Evolutionary conservation across 495 filamentous ascomycete species (phyloP).

Genomic region (Tuber aestivum): DNA sequence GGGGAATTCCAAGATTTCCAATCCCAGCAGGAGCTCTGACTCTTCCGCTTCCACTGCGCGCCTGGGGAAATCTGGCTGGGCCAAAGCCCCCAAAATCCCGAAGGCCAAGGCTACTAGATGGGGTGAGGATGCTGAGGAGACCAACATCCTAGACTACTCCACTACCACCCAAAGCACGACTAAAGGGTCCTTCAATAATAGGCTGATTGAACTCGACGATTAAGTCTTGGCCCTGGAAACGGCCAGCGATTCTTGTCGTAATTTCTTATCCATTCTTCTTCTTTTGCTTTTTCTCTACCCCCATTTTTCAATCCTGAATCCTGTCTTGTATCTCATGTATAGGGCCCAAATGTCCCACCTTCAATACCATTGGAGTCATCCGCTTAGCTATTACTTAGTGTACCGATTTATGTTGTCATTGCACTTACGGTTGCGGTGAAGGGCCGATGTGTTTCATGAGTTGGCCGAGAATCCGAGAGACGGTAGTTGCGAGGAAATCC

Average conservation of each 20-base stretch:
- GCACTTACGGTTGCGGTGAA: background rate
- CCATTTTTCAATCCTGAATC: background rate
- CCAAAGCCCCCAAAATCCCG: slow-evolving; percentile 13
- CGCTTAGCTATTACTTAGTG: background rate
- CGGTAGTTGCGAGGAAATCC: background rate
- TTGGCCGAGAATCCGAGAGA: background rate
- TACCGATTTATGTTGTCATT: background rate
- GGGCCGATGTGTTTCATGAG: background rate
- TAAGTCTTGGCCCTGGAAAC: slow-evolving; percentile 3
- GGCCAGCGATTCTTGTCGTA: background rate
- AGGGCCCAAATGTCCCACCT: background rate
- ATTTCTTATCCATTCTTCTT: background rate
- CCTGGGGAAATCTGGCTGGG: slow-evolving; percentile 27
- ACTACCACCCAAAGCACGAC: background rate
- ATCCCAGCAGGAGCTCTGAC: background rate
- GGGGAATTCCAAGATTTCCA: background rate
- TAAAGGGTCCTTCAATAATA: slow-evolving; percentile 17
- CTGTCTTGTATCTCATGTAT: background rate
- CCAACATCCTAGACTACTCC: slow-evolving; percentile 4
- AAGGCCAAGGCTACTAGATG: slow-evolving; percentile 21
- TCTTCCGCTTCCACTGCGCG: background rate
- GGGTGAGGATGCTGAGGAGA: slow-evolving; percentile 15
- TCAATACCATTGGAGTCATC: slow-evolving; percentile 2
- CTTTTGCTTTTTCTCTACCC: background rate
- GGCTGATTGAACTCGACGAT: slow-evolving; percentile 7